A percentile compares a stretch with the other conserved stretches of the same genome.
Conservation (phyloP, 2,329 filamentous ascomycete genomes). For the Cladosporium phlei region DNA sequence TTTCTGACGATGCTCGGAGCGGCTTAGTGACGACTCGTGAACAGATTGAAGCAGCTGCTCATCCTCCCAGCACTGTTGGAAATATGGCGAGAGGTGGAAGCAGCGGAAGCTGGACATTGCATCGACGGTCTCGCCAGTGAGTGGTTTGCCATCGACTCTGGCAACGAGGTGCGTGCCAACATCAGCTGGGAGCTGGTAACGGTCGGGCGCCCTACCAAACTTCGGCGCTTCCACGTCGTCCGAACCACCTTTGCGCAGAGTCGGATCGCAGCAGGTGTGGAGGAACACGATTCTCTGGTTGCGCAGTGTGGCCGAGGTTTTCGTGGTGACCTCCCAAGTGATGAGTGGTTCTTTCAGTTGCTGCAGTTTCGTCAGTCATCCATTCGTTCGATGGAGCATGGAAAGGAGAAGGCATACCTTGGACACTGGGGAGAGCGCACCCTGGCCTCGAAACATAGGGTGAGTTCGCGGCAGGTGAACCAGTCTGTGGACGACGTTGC, state of each 20-base stretch:
- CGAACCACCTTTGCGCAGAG: no score
- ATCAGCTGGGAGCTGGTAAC: not conserved
- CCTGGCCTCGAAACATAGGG: not conserved
- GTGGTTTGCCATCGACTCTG: not conserved
- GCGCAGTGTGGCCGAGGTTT: no score
- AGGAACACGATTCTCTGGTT: not conserved
- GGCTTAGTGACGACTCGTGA: not conserved
- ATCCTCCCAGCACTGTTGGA: not conserved
- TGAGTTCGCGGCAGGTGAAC: constrained; percentile 1
- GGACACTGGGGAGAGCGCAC: not conserved
- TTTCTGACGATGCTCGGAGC: not conserved
- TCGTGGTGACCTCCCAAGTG: no score
- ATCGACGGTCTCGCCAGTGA: not conserved
- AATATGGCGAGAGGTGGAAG: not conserved
- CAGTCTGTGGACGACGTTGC: no score
- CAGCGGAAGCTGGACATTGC: not conserved
- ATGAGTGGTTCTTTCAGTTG: no score
- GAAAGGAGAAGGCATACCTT: not conserved
- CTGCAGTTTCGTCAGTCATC: no score
- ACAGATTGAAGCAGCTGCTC: not conserved
- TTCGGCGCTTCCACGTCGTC: no score
- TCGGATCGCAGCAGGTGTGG: not conserved
- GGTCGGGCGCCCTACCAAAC: not conserved
- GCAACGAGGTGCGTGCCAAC: not conserved
- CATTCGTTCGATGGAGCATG: no score